Evolutionary conservation across 306 rosid species (phyloP), one percentile per base, ranked within the genome.

Genomic region (Castanea crenata): DNA sequence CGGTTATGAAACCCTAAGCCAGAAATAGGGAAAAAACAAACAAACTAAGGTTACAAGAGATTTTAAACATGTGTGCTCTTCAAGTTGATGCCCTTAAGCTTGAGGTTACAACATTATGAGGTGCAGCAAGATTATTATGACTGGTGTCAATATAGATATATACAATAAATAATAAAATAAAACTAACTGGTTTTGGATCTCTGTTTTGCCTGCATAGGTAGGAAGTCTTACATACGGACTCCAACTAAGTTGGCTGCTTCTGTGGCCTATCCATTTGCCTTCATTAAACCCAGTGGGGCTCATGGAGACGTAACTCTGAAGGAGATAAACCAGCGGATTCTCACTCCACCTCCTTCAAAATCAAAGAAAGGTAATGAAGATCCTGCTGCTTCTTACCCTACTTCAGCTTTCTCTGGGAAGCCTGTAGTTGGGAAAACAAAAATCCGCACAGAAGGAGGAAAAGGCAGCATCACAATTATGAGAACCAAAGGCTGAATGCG

Each of bases 381-480:
- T 68, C 93, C 90, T 21, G 49, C 67, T 41, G 71, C 84, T 65
- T 54, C 79, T 59, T 94, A 77, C 78, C 98, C 94, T 35, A 94
- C 89, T 81, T 94, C 98, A 23, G 97, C 97, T 35, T 92, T 94
- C 78, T 92, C 98, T 1, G 98, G 98, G 74, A 94, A 94, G 85
- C 97, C 98, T 1, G 97, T 94, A 1, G 98, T 94, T 81, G 97
- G 94, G 10, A 91, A 94, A 82, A 94, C 93, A 6, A 94, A 91
- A 79, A 92, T 94, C 44, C 97, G 81, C 81, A 94, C 93, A 0
- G 97, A 92, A 85, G 97, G 98, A 15, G 97, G 98, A 74, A 94
- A 89, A 83, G 98, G 98, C 55, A 94, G 98, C 97, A 94, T 94
- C 84, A 94, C 98, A 71, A 94, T 94, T 78, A 89, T 92, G 97